Evolutionary conservation across 257 asterid species (phyloP).

Genomic region (Nicotiana attenuata): DNA sequence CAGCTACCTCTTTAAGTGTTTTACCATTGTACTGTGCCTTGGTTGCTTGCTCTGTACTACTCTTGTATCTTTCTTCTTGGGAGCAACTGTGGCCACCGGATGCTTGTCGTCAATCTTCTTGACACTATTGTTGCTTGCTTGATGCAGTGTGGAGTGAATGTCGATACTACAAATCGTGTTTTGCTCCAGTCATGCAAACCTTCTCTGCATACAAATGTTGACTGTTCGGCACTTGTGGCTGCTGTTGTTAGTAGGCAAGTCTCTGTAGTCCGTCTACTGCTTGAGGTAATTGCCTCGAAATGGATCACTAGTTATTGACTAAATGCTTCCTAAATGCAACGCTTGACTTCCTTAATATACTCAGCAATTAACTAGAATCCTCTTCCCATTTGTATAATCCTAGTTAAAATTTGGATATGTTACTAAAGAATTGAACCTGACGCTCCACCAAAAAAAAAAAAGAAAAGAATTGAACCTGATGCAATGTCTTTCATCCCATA

Average conservation of each 20-base stretch:
- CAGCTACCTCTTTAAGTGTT: background rate
- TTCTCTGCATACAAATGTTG: conserved; percentile 59
- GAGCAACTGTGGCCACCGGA: background rate
- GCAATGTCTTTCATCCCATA: background rate
- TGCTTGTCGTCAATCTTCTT: conserved; percentile 7
- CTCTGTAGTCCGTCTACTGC: conserved; percentile 52
- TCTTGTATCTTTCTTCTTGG: background rate
- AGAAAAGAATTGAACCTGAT: no score
- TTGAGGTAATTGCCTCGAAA: conserved; percentile 40
- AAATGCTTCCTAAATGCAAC: background rate
- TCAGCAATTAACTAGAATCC: background rate
- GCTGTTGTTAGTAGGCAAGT: conserved; percentile 73
- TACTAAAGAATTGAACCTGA: background rate
- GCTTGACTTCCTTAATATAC: background rate
- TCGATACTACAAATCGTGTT: conserved; percentile 52
- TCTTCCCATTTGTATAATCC: background rate
- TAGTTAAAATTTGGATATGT: background rate
- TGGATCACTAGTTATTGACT: background rate
- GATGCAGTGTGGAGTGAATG: conserved; percentile 71
- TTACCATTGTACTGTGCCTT: background rate
- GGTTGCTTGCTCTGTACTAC: background rate
- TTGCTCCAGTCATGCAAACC: conserved; percentile 74
- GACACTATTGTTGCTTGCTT: conserved; percentile 12
- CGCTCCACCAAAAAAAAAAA: no score
- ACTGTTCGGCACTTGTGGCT: conserved; percentile 71